phyloP scores from a whole-genome alignment of 1,284 basidiomycete species.

The Heterobasidion annosum region DNA sequence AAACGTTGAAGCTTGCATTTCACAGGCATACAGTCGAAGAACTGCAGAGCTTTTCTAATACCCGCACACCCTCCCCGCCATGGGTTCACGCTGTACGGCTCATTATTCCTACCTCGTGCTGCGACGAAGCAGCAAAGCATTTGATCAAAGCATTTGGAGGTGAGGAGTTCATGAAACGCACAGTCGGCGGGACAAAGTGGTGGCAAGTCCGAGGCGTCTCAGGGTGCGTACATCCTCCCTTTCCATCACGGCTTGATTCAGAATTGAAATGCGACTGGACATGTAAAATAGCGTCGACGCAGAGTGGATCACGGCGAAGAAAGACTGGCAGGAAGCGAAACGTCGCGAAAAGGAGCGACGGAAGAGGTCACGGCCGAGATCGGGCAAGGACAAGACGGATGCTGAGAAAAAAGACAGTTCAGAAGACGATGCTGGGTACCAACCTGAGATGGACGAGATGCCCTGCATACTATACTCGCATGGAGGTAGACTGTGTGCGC shows the following conservation, averaged over 20 bases:
- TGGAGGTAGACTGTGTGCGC: slow-evolving; percentile 42
- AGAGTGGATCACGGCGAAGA: slow-evolving; percentile 83
- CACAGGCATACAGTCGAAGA: slow-evolving; percentile 74
- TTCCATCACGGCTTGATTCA: background rate
- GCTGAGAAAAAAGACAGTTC: slow-evolving; percentile 14
- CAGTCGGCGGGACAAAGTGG: slow-evolving; percentile 92
- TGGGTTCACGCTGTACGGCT: slow-evolving; percentile 79
- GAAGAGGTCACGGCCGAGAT: slow-evolving; percentile 8
- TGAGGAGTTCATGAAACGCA: slow-evolving; percentile 58
- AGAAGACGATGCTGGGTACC: slow-evolving; percentile 24
- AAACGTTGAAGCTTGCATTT: background rate
- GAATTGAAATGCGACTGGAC: background rate
- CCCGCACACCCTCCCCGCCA: slow-evolving; percentile 80
- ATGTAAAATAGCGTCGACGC: slow-evolving; percentile 55
- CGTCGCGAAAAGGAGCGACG: slow-evolving; percentile 35
- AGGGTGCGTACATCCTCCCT: slow-evolving; percentile 37
- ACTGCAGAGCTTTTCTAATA: slow-evolving; percentile 80
- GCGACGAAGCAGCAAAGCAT: slow-evolving; percentile 70
- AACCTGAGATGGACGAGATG: slow-evolving; percentile 77
- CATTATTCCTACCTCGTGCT: slow-evolving; percentile 65
- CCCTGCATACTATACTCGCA: slow-evolving; percentile 82
- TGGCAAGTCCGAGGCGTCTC: slow-evolving; percentile 86
- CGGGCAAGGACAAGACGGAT: slow-evolving; percentile 15
- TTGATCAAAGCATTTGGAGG: slow-evolving; percentile 84
- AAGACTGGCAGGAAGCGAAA: slow-evolving; percentile 61